Evolutionary conservation across 495 filamentous ascomycete genomes (phyloP).

Genomic region (Penicillium paradoxum): DNA sequence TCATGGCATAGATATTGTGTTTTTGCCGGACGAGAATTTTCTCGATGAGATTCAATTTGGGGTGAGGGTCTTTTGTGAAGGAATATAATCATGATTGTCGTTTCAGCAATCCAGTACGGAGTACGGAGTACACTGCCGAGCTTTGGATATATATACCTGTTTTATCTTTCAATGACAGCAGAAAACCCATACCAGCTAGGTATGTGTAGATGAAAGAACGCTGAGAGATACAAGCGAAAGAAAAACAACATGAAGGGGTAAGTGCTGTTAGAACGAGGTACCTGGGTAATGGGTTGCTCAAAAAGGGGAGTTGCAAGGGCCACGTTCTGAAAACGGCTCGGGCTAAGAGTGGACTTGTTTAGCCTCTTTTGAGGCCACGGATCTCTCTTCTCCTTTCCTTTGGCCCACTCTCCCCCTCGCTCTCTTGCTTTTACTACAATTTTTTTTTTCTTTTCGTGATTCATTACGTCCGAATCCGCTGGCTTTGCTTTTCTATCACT

Average conservation of each 20-base stretch:
- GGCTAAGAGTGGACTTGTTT: slow-evolving; percentile 20
- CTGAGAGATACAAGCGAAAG: too few species aligned
- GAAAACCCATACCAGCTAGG: too few species aligned
- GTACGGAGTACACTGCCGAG: too few species aligned
- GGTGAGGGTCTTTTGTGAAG: neutral
- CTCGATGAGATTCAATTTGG: neutral
- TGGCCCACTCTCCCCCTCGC: slow-evolving; percentile 3
- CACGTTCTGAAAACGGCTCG: slow-evolving; percentile 19
- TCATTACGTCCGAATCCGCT: slow-evolving; percentile 2
- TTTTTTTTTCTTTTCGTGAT: slow-evolving; percentile 7
- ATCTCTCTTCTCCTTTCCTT: slow-evolving; percentile 5
- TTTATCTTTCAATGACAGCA: too few species aligned
- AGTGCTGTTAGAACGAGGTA: too few species aligned
- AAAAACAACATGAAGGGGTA: too few species aligned
- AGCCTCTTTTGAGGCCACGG: slow-evolving; percentile 18
- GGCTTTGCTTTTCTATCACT: slow-evolving; percentile 5
- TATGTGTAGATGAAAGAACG: too few species aligned
- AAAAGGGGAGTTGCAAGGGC: neutral
- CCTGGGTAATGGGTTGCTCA: too few species aligned
- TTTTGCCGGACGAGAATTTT: neutral
- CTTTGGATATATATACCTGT: too few species aligned
- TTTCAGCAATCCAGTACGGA: too few species aligned
- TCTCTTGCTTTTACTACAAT: slow-evolving; percentile 5
- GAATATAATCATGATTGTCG: neutral
- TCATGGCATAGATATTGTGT: neutral